Evolutionary conservation across 2,329 filamentous ascomycete genomes (phyloP), one percentile per base, ranked within the genome.

Genomic region (Penicillium sp.): DNA sequence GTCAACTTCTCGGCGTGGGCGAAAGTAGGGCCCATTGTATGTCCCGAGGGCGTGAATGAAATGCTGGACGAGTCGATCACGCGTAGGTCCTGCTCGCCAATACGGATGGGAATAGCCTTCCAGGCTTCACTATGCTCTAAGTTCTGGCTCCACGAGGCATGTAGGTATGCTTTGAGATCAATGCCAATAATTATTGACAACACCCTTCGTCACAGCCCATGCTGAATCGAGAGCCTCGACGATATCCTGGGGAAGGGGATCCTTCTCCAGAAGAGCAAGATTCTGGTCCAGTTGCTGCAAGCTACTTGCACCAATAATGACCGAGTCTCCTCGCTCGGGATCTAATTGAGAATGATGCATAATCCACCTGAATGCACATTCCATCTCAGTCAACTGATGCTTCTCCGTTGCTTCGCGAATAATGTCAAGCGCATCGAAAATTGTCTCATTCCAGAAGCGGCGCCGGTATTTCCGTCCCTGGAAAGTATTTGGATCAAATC

Each of bases 341-440:
- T 68, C 68, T 49, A 79, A 50, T 47, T 64, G 44, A 10, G 71
- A 77, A 57, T 82, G 79, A 64, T 82, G 75, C 1, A 67, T 67
- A 35, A 76, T 68, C 80, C 81, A 82, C 29, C 80, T 62, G 52
- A 82, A 58, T 1, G 78, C 78, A 60, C 72, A 71, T 58, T 81
- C 78, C 0, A 72, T 70, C 55, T 76, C 66, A 0, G 76, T 78
- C 31, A 82, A 29, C 1, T 71, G 70, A 60, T 79, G 72, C 65
- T 78, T 76, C 62, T 68, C 67, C 0, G 72, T 68, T 22, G 68
- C 69, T 1, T 71, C 61, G 50, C 74, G 67, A 29, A 80, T 57
- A 16, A 74, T 56, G 47, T 79, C 77, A 43, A 82, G 58, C 5
- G 77, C 78, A 52, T 75, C 70, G 52, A 81, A 79, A 56, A 77